phyloP scores from a whole-genome alignment of 179 eudicot species.

The Nepenthes alata region DNA sequence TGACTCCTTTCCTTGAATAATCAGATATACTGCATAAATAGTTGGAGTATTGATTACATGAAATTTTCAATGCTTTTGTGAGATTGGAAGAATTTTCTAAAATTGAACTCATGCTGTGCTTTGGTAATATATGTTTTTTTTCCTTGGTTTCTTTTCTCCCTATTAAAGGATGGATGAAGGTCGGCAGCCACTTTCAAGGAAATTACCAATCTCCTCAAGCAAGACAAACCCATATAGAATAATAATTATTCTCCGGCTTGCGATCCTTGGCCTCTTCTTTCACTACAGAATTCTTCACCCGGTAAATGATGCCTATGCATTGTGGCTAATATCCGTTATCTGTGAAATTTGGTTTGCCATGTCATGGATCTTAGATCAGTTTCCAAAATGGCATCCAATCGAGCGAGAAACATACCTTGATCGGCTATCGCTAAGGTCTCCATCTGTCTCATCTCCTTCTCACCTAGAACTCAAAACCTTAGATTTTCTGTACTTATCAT shows the following conservation, averaged over 20 bases:
- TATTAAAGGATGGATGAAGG: constrained; percentile 63
- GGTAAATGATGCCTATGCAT: constrained; percentile 66
- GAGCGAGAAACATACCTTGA: constrained; percentile 76
- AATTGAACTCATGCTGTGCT: no score
- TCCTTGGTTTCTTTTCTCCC: background rate
- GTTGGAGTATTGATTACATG: no score
- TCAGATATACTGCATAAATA: no score
- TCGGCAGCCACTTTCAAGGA: constrained; percentile 62
- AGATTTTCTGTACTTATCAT: background rate
- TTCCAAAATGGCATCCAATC: constrained; percentile 90
- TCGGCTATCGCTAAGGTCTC: constrained; percentile 71
- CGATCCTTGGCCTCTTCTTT: constrained; percentile 72
- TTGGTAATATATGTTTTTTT: no score
- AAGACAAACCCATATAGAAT: constrained; percentile 66
- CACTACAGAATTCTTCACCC: constrained; percentile 81
- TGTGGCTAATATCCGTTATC: constrained; percentile 89
- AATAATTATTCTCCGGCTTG: constrained; percentile 61
- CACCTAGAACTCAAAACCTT: background rate
- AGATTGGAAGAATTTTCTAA: no score
- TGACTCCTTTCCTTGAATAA: no score
- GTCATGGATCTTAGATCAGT: constrained; percentile 92
- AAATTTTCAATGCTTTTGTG: no score
- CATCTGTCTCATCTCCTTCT: background rate
- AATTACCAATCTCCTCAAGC: constrained; percentile 66
- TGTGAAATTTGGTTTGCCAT: constrained; percentile 95